Base-by-base conservation (phyloP, 805 yeast genomes). In the Hanseniaspora meyeri region DNA sequence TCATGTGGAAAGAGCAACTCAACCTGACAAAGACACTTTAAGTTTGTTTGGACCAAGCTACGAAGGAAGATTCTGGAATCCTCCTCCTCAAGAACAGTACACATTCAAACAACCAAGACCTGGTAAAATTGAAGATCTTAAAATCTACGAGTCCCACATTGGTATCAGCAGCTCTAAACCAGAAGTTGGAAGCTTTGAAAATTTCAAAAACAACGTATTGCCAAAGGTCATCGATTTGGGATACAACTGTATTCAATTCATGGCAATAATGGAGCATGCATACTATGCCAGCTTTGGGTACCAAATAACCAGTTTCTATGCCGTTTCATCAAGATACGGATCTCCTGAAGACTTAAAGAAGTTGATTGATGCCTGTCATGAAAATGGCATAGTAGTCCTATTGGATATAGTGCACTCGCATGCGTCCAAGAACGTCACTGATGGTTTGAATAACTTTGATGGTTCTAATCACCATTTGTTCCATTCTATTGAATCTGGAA, bases 231-330 rank as follows among this genome's bases (percentile, higher is more conserved):
- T 81, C 62, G 79, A 83, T 60, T 75, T 90, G 59, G 97, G 97
- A 39, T 91, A 91, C 69, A 88, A 93, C 68, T 82, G 95, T 4
- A 85, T 91, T 63, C 98, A 91, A 71, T 75, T 91, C 65, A 91
- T 91, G 98, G 97, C 98, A 0, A 78, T 91, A 46, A 91, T 91
- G 98, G 98, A 91, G 70, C 98, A 91, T 68, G 97, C 98, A 1
- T 91, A 91, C 68, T 91, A 91, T 68, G 98, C 97, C 1, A 87
- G 96, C 1, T 91, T 91, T 68, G 98, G 98, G n/a, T 91, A 91
- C 68, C 98, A 91, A 69, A 82, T 91, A 31, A 90, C 97, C 24
- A 86, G 84, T 59, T 93, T 91, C 67, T 91, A 86, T 68, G 97
- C 97, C 1, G 76, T 79, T 27, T 82, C 93, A 54, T 90, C 97